Conservation (phyloP, 352 stramenopile species). For the Pythium plurisporium region DNA sequence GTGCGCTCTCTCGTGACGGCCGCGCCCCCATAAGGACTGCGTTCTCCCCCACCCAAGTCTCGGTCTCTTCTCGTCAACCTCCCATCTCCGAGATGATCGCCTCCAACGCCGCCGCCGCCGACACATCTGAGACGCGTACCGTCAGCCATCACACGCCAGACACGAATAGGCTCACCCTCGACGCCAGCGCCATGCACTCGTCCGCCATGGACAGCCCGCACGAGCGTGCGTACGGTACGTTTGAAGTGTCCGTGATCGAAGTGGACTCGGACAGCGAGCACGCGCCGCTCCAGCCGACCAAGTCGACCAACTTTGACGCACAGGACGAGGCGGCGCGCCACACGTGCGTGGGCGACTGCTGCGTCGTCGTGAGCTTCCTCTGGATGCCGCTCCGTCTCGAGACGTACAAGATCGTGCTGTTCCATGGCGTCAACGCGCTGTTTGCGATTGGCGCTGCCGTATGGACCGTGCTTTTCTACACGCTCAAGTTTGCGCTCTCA, state of each 20-base stretch:
- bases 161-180: too few species aligned
- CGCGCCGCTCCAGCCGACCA: conserved; percentile 5
- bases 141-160: neutral
- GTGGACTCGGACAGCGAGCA: conserved; percentile 37
- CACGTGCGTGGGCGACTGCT: conserved; percentile 36
- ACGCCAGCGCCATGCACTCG: conserved; percentile 5
- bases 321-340: neutral
- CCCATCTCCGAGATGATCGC: conserved; percentile 8
- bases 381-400: conserved; percentile 42
- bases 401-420: conserved; percentile 58
- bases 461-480: conserved; percentile 29
- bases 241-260: conserved; percentile 65
- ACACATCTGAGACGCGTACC: too few species aligned
- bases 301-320: conserved; percentile 12
- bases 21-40: neutral
- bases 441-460: conserved; percentile 32
- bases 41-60: too few species aligned
- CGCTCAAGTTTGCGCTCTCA: conserved; percentile 21
- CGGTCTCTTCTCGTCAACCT: too few species aligned
- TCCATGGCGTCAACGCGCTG: conserved; percentile 45
- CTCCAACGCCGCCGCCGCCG: too few species aligned
- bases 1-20: neutral
- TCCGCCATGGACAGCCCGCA: conserved; percentile 24
- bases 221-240: conserved; percentile 62
- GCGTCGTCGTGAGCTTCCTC: conserved; percentile 46